Base-by-base conservation (phyloP, 805 yeast genomes). In the Hanseniaspora lachancei region DNA sequence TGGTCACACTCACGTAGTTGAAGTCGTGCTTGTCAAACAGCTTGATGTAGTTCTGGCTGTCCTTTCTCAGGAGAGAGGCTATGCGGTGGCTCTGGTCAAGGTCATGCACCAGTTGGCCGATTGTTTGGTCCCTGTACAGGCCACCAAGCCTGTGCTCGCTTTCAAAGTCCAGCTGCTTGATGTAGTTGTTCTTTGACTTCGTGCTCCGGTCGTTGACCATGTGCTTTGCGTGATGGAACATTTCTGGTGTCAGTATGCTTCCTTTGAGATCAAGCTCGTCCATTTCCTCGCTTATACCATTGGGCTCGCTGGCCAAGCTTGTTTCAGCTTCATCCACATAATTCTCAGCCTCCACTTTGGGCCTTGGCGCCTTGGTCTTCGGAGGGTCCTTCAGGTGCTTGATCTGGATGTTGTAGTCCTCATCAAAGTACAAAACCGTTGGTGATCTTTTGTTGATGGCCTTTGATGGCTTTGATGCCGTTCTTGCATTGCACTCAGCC, bases 1-100 rank as follows among this genome's bases (percentile, higher is more conserved):
- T 65, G 2, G 71, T 70, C 61, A 66, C 61, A 9, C 70, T 62
- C 18, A 68, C 64, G 27, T 51, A 44, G 12, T 51, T 55, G 52
- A 68, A 69, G 44, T 68, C 72, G 47, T 59, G 66, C 56, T 68
- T 70, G 57, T 65, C 62, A 57, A 68, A 68, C 41, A 68, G 57
- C 38, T 64, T 67, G 38, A 66, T 52, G 23, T 68, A 58, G 0
- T 70, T 70, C n/a, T 66, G 49, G 18, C 44, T 42, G 50, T 65
- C 69, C 29, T 60, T 56, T 32, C 71, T 62, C 55, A 65, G 63
- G 21, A 47, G 23, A 16, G 58, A 52, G 1, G 62, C 60, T 9
- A 59, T 57, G 10, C 55, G 47, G 35, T 67, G 70, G 1, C 64
- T 59, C 6, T 58, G 54, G 3, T 57, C 59, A 40, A 68, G 53